Base-by-base conservation (phyloP, 1,139 yeast species). In the Magnusiomyces sp. region DNA sequence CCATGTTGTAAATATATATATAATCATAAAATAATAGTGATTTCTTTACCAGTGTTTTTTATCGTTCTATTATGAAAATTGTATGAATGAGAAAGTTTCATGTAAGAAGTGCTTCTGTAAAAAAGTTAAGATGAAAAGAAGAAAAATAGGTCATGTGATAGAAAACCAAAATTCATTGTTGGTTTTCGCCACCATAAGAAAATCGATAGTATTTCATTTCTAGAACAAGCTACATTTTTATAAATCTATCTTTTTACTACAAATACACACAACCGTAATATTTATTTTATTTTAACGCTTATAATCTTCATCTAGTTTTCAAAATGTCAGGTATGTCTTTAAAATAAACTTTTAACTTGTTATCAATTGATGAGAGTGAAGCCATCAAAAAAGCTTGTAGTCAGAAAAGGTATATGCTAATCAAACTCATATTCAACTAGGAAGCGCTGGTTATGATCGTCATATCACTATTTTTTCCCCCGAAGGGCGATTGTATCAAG, bases 381-480 rank as follows among this genome's bases (percentile, higher is more conserved):
- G 7, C 29, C 29, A n/a, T n/a, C n/a, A n/a, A n/a, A n/a, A n/a
- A n/a, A n/a, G n/a, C n/a, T 7, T 23, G 29, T 23, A 23, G 7
- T 7, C 7, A 4, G 4, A 23, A 5, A 7, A 7, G 7, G 7
- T 23, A 4, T 5, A 23, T 23, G 29, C 7, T 23, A 23, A 23
- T 23, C 7, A 5, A 23, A 5, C 6, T 23, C 29, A 23, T 23
- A 23, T 23, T 23, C 7, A 23, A 23, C 7, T 23, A 23, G 62
- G 59, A 49, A 63, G 68, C 54, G 74, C 97, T 37, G 98, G 97
- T 51, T 92, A 90, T 68, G 98, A 92, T 72, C 85, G 98, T 74
- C 98, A 92, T 70, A 92, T 92, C 67, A 92, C 98, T 40, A 90
- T 92, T 64, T 92, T 92, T 73, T 90, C 97, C 45, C 98, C 98